Evolutionary conservation across 208 protist species (phyloP).

Genomic region (Vickermania ingenoplastis): DNA sequence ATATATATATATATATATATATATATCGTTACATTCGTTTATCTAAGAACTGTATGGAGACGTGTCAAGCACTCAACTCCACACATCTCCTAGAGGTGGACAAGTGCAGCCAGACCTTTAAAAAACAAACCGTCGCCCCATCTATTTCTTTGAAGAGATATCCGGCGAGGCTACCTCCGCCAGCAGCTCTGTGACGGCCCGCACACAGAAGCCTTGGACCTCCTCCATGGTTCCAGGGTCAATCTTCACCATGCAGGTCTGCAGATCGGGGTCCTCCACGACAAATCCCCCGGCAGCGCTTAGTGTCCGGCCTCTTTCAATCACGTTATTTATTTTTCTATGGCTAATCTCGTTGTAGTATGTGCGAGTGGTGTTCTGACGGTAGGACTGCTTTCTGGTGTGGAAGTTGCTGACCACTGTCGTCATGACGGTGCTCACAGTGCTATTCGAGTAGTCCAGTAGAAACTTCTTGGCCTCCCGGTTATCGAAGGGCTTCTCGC

Average conservation of each 20-base stretch:
- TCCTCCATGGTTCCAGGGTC: slow-evolving; percentile 38
- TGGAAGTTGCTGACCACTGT: slow-evolving; percentile 40
- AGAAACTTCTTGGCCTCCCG: slow-evolving; percentile 49
- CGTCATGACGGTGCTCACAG: slow-evolving; percentile 51
- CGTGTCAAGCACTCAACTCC: too few relatives aligned
- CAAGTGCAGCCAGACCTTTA: too few relatives aligned
- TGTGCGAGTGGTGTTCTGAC: slow-evolving; percentile 42
- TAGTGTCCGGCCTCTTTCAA: slow-evolving; percentile 34
- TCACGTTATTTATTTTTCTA: slow-evolving; percentile 38
- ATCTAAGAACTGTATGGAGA: too few relatives aligned
- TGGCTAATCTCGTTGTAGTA: slow-evolving; percentile 42
- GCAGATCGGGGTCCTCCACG: slow-evolving; percentile 69
- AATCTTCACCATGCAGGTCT: slow-evolving; percentile 22
- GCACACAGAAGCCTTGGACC: slow-evolving; percentile 37
- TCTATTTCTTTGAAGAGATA: too few relatives aligned
- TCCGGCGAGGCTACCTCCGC: not conserved
- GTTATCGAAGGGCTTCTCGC: slow-evolving; percentile 58
- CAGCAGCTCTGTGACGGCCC: slow-evolving; percentile 19
- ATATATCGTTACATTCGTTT: too few relatives aligned
- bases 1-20: too few relatives aligned
- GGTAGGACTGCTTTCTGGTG: slow-evolving; percentile 12
- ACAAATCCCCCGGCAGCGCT: slow-evolving; percentile 62
- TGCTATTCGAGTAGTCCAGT: slow-evolving; percentile 43
- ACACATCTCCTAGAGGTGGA: too few relatives aligned
- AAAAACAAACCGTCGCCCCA: too few relatives aligned